These are phyloP conservation scores for Neoboletus magnificus DNA, from an alignment of 768 basidiomycete species.

Conservation along the genomic window DNA sequence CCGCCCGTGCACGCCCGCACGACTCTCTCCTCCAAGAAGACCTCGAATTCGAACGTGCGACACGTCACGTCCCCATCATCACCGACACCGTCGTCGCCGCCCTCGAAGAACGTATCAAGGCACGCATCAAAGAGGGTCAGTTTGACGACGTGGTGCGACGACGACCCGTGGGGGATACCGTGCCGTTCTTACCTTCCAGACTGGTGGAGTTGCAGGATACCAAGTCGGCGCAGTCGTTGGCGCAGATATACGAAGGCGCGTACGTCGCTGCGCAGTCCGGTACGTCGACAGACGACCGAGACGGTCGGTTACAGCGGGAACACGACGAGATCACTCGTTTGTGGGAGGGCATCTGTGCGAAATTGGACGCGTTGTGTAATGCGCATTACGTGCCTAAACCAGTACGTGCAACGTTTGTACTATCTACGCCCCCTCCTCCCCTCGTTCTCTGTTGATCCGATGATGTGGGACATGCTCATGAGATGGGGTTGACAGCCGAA, in stretches of 20 bases:
- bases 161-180: conserved; percentile 64
- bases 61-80: conserved; percentile 82
- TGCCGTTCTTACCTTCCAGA: conserved; percentile 87
- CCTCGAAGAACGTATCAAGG: conserved; percentile 89
- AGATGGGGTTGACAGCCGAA: conserved; percentile 60
- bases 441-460: not conserved
- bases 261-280: conserved; percentile 67
- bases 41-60: conserved; percentile 88
- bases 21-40: conserved; percentile 93
- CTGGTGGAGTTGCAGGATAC: conserved; percentile 86
- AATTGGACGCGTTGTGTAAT: conserved; percentile 92
- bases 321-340: conserved; percentile 80
- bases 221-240: conserved; percentile 84
- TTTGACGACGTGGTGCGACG: conserved; percentile 94
- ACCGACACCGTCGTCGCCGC: conserved; percentile 82
- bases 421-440: not conserved
- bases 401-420: conserved; percentile 46
- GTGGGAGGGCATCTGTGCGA: conserved; percentile 84
- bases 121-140: conserved; percentile 74
- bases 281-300: conserved; percentile 65
- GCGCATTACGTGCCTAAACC: conserved; percentile 94
- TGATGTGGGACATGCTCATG: not conserved
- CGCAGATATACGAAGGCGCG: conserved; percentile 95
- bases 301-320: conserved; percentile 84
- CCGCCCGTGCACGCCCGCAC: conserved; percentile 76